Evolutionary conservation across 2,329 filamentous ascomycete species (phyloP), one percentile per base, ranked within the genome.

Genomic region (Hirsutella thompsonii): DNA sequence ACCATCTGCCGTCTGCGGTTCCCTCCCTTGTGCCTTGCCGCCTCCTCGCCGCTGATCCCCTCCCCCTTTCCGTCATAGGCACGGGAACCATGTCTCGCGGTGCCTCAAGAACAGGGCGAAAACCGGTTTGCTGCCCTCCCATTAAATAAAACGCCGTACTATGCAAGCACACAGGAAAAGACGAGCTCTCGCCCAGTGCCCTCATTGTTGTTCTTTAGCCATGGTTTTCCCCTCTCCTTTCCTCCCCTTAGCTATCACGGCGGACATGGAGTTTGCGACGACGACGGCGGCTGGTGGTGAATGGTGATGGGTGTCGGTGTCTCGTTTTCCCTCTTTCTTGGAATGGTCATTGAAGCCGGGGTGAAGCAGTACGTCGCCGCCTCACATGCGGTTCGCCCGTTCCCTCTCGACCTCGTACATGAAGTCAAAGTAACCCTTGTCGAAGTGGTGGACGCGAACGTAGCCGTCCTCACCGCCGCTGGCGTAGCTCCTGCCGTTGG

Each of bases 371-470:
- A n/a, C n/a, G n/a, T 6, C 23, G 23, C 6, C 23, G 23, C 6
- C 23, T 26, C 23, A 53, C 56, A 59, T 48, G 42, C 59, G 62
- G 64, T 73, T 74, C 55, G 64, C 58, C 48, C 70, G 66, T 70
- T 95, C 89, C 64, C 89, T 76, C 79, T 98, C 92, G 47, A 96
- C 92, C 74, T 98, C 92, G 65, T 94, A 98, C 72, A 84, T 78
- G 70, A 98, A 98, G 66, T 98, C 92, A 63, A 92, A 96, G 74
- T 95, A 98, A 47, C 83, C 78, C 74, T 94, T 94, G 70, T 98
- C 92, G 67, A 98, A 98, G 67, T 94, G 87, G 69, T 98, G 92
- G 52, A 96, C 82, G 58, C 92, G 85, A 49, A 98, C 90, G 69
- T 98, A 98, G 57, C 92, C 92, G 66, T 98, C 92, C 70, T 98